phyloP scores from a whole-genome alignment of 441 rosid genomes.

The Iberis amara region DNA sequence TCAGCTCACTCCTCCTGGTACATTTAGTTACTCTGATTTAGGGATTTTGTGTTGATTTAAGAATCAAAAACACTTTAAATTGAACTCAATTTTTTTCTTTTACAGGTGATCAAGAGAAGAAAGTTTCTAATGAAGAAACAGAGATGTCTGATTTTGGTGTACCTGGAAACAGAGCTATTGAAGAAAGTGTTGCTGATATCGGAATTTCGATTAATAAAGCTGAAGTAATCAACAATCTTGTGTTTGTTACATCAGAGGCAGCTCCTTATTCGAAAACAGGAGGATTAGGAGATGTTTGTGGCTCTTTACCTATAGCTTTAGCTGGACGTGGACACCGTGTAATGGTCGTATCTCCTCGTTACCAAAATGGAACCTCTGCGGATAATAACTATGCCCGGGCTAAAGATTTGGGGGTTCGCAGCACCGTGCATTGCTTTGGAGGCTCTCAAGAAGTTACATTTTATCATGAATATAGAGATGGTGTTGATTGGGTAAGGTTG shows the following conservation, averaged over 20 bases:
- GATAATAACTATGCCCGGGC: conserved; percentile 47
- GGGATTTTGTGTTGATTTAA: conserved; percentile 1
- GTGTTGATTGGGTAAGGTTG: conserved; percentile 84
- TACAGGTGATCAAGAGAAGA: conserved; percentile 38
- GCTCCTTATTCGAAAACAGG: conserved; percentile 96
- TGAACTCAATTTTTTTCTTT: background rate
- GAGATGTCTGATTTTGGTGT: conserved; percentile 32
- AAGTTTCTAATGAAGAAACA: conserved; percentile 24
- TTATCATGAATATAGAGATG: conserved; percentile 75
- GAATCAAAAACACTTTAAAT: background rate
- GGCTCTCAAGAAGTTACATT: conserved; percentile 74
- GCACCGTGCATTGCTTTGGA: conserved; percentile 64
- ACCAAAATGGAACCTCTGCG: conserved; percentile 52
- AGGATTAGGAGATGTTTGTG: conserved; percentile 92
- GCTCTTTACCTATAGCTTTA: conserved; percentile 78
- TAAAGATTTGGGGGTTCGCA: conserved; percentile 37
- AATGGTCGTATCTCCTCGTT: conserved; percentile 87
- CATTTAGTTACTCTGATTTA: background rate
- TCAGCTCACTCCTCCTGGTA: conserved; percentile 55
- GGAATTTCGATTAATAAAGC: conserved; percentile 30
- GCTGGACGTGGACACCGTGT: conserved; percentile 89
- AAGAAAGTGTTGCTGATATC: conserved; percentile 36
- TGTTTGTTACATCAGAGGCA: conserved; percentile 85
- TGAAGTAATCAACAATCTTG: conserved; percentile 42
- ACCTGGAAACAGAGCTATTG: conserved; percentile 24